A percentile compares a stretch with the other conserved stretches of the same genome.
These are phyloP conservation scores for Forsythia viridissima DNA, from an alignment of 257 asterid genomes.

Conservation along the genomic window DNA sequence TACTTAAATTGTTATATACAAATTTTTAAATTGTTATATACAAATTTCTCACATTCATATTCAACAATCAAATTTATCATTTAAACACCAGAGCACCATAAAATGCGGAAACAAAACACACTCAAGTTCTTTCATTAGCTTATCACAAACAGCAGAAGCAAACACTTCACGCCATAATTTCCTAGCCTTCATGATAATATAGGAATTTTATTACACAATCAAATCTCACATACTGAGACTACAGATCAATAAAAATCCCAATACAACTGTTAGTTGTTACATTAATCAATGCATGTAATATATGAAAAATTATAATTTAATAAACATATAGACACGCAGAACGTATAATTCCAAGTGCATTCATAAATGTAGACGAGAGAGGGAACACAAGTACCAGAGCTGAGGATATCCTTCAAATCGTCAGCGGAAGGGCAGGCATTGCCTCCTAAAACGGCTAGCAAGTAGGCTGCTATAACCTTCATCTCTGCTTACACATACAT, in stretches of 20 bases:
- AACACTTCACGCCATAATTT: neutral
- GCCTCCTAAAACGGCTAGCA: slow-evolving; percentile 42
- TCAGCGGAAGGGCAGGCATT: slow-evolving; percentile 31
- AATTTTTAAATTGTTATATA: neutral
- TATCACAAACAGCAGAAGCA: neutral
- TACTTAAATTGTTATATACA: neutral
- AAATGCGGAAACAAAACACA: neutral
- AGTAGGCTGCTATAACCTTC: slow-evolving; percentile 43
- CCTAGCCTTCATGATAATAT: neutral
- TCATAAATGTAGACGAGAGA: neutral
- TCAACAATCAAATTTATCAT: neutral
- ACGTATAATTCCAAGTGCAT: neutral
- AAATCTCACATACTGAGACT: neutral
- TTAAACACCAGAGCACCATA: neutral
- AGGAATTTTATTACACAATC: neutral
- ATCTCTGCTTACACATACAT: slow-evolving; percentile 21
- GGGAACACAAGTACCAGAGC: slow-evolving; percentile 20
- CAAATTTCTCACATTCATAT: neutral
- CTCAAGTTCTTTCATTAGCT: neutral
- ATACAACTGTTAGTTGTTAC: neutral
- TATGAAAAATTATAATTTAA: neutral
- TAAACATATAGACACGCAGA: neutral
- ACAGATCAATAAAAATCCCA: neutral
- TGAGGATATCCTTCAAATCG: slow-evolving; percentile 34
- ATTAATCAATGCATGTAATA: neutral